Base-by-base conservation (phyloP, 1,284 basidiomycete genomes). In the Laetiporus sulphureus region DNA sequence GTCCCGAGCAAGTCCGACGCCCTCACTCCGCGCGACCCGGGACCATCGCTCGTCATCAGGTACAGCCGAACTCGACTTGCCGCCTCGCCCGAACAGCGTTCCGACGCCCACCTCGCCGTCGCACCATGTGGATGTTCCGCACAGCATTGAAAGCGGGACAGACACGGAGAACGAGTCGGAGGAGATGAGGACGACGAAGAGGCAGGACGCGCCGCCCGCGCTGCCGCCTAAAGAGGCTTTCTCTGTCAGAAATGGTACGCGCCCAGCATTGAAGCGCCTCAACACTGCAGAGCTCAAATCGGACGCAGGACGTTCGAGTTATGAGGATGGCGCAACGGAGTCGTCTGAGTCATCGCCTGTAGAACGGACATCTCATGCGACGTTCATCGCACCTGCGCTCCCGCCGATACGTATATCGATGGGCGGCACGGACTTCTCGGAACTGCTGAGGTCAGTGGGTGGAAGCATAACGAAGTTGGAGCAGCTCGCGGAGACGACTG, bases 391-490 rank as follows among this genome's bases (percentile, higher is more conserved):
- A 1, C 86, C 86, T 32, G 85, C 85, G 4, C 65, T 89, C 22
- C 86, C 85, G 3, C 86, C 86, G 0, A 88, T 90, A 52, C 77
- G 87, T 19, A 83, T 90, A 56, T 91, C 88, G 7, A 77, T 93
- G 70, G 83, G 79, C 50, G 73, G 79, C 31, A 70, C 76, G 2
- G 90, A 92, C 60, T 90, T 93, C 50, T 75, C 83, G 1, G 81
- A 85, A 46, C 60, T 87, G 15, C 69, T 86, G 35, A 75, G 63
- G 53, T 72, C 73, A 19, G 72, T 80, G 4, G 71, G 69, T 64
- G 36, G 61, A 62, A 19, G 64, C 67, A 10, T 56, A 12, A 35
- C 65, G 36, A 68, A 70, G 52, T 50, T 74, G 20, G 70, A 75
- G 24, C 61, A 67, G 35, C 44, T 57, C 5, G 36, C 49, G 3